A percentile compares a stretch with the other conserved stretches of the same genome.
Conservation (phyloP, 352 stramenopile species). For the Pythium brachiatum region DNA sequence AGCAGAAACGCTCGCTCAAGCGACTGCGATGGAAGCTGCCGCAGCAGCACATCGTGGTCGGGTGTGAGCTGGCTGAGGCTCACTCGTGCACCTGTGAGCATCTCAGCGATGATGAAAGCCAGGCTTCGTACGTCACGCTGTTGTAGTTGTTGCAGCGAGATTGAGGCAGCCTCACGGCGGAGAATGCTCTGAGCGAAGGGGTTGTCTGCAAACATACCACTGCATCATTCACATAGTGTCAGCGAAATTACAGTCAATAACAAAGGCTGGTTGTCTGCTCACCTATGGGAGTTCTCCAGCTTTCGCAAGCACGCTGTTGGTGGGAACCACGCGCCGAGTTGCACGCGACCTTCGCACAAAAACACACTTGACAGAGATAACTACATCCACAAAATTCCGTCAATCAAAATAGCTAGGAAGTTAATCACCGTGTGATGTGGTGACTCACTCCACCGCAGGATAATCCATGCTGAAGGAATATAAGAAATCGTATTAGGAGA, state of each 20-base stretch:
- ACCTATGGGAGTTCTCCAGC: constrained; percentile 20
- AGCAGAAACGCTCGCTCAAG: constrained; percentile 33
- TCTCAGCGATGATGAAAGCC: constrained; percentile 56
- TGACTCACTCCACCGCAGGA: constrained; percentile 38
- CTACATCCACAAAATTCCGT: constrained; percentile 27
- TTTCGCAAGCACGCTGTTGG: constrained; percentile 20
- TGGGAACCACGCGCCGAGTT: constrained; percentile 46
- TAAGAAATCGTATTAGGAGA: not conserved
- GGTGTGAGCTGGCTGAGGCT: constrained; percentile 28
- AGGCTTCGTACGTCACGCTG: constrained; percentile 50
- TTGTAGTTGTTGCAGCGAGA: constrained; percentile 18
- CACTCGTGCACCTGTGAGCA: constrained; percentile 49
- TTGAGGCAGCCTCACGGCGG: constrained; percentile 12
- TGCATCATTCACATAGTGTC: not conserved
- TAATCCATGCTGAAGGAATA: constrained; percentile 15
- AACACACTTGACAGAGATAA: constrained; percentile 44
- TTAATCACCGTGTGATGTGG: too few relatives aligned
- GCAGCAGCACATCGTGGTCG: constrained; percentile 30
- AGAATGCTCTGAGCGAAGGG: constrained; percentile 31
- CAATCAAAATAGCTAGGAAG: too few relatives aligned
- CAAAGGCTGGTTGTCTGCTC: not conserved
- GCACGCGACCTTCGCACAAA: constrained; percentile 32
- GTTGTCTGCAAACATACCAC: constrained; percentile 34
- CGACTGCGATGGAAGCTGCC: constrained; percentile 22
- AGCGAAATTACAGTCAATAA: not conserved